Evolutionary conservation across 2,329 filamentous ascomycete species (phyloP), one percentile per base, ranked within the genome.

Genomic region (Eurotiales sp.): DNA sequence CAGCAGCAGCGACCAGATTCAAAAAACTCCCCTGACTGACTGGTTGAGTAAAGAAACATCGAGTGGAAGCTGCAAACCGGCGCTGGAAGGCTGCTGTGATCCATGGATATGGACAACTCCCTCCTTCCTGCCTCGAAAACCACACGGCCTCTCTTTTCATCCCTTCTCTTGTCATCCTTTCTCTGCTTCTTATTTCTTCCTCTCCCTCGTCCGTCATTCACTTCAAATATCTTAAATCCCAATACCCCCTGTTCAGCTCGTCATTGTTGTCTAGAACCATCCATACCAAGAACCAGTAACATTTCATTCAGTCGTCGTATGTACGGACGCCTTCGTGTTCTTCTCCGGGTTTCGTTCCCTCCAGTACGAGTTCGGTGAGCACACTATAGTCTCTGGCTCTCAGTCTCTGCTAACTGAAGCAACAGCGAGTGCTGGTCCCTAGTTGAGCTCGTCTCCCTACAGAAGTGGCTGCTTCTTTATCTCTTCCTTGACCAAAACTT

Each of bases 271-370:
- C 34, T 17, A 2, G 8, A 37, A 11, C 8, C 34, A 37, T 17
- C 8, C 15, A 37, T 37, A 15, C 21, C n/a, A 37, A 15, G 4
- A 32, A 12, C 29, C 29, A 27, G 25, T 3, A 12, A 3, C 27
- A 23, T 12, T 34, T 23, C 29, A 21, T 36, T 29, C 8, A 29
- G 10, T 7, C 29, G 27, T 47, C 36, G 51, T 15, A 53, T 53
- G 51, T 49, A 49, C 51, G 51, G 51, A 30, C 46, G 51, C 23
- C 29, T 53, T 44, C 51, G 23, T 21, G 27, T 53, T 29, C 40
- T 53, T 14, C 29, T 53, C 43, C 51, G 51, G 30, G 46, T 47
- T 49, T 47, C 51, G 14, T 41, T 53, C 27, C 46, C 46, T 48
- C 42, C 40, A 27, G 11, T 44, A 3, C 39, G 46, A 25, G 12